A percentile compares a stretch with the other conserved stretches of the same genome.
Evolutionary conservation across 768 basidiomycete genomes (phyloP).

Genomic region (Lepiota subincarnata): DNA sequence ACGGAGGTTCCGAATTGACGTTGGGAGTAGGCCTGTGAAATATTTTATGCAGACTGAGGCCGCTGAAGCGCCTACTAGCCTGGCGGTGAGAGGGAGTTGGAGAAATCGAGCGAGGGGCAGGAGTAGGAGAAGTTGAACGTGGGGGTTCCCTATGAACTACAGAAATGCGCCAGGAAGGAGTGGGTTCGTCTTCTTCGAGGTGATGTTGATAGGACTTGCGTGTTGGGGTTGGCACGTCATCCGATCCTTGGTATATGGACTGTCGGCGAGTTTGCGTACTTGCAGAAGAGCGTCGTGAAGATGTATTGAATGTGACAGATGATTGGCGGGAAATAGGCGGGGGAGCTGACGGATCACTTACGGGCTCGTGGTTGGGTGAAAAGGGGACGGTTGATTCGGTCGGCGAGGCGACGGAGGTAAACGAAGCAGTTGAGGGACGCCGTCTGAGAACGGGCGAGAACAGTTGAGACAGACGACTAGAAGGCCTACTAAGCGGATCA

Average conservation of each 20-base stretch:
- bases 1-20: neutral
- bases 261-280: neutral
- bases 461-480: slow-evolving; percentile 34
- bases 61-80: slow-evolving; percentile 32
- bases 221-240: neutral
- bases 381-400: slow-evolving; percentile 1
- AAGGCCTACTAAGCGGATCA: slow-evolving; percentile 32
- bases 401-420: slow-evolving; percentile 16
- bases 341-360: neutral
- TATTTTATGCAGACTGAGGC: slow-evolving; percentile 32
- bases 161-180: neutral
- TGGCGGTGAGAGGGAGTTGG: slow-evolving; percentile 26
- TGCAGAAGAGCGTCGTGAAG: slow-evolving; percentile 3
- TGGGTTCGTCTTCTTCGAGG: neutral
- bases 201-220: neutral
- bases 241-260: neutral
- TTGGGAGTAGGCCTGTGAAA: slow-evolving; percentile 21
- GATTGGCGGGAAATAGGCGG: neutral
- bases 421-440: slow-evolving; percentile 22
- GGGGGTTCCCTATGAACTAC: neutral
- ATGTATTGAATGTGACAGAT: neutral
- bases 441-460: slow-evolving; percentile 25
- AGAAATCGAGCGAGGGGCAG: slow-evolving; percentile 26
- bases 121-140: slow-evolving; percentile 13
- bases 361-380: neutral